These are phyloP conservation scores for Volutella citrinella DNA, from an alignment of 2,329 filamentous ascomycete genomes.

Conservation along the genomic window DNA sequence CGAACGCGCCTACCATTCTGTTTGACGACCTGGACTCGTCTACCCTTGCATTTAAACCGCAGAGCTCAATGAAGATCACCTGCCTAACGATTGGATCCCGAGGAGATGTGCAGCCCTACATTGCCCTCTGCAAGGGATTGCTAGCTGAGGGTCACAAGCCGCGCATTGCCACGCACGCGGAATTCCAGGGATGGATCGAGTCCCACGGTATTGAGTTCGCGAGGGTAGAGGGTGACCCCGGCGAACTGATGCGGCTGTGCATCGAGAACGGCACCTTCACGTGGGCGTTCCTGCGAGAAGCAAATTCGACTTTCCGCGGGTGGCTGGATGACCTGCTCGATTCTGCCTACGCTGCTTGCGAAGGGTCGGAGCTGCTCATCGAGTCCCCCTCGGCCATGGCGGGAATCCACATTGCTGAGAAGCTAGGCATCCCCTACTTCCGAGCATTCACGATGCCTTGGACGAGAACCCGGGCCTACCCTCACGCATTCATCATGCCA, in stretches of 20 bases:
- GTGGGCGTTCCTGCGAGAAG: slow-evolving; percentile 82
- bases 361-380: slow-evolving; percentile 85
- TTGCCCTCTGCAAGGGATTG: slow-evolving; percentile 89
- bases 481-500: slow-evolving; percentile 91
- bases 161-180: slow-evolving; percentile 85
- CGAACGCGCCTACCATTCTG: slow-evolving; percentile 69
- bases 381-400: slow-evolving; percentile 97
- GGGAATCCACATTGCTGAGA: slow-evolving; percentile 95
- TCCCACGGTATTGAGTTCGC: slow-evolving; percentile 93
- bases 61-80: slow-evolving; percentile 75
- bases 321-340: slow-evolving; percentile 89
- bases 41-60: slow-evolving; percentile 86
- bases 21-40: slow-evolving; percentile 90
- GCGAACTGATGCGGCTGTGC: slow-evolving; percentile 91
- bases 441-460: slow-evolving; percentile 98
- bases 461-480: slow-evolving; percentile 93
- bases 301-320: slow-evolving; percentile 82
- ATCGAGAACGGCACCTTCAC: slow-evolving; percentile 98
- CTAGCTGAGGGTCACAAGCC: slow-evolving; percentile 82
- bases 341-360: slow-evolving; percentile 79
- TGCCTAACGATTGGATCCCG: slow-evolving; percentile 95
- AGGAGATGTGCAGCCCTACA: slow-evolving; percentile 96
- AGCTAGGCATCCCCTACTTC: slow-evolving; percentile 90
- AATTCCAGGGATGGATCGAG: slow-evolving; percentile 87
- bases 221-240: slow-evolving; percentile 84